Percentiles rank a stretch among this genome's conserved stretches.
These are phyloP conservation scores for Aspergillus ochraceoroseus DNA, from an alignment of 2,329 filamentous ascomycete species.

Conservation along the genomic window DNA sequence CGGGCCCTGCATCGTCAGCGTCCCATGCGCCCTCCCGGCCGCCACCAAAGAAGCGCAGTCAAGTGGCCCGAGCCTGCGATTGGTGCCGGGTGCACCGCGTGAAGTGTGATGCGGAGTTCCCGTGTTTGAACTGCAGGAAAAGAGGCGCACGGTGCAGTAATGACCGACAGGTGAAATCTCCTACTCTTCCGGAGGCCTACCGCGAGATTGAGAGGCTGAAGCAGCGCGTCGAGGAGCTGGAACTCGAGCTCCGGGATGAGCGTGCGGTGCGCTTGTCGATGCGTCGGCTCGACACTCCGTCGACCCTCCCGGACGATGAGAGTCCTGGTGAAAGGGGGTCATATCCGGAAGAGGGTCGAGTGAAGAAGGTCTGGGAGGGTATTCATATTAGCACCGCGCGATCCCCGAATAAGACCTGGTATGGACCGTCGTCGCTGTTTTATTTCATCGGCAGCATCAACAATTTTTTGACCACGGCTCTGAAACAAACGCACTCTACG, in stretches of 20 bases:
- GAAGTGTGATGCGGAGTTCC: slow-evolving; percentile 26
- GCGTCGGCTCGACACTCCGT: neutral
- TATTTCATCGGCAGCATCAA: slow-evolving; percentile 46
- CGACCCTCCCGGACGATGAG: slow-evolving; percentile 7
- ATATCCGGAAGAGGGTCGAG: slow-evolving; percentile 10
- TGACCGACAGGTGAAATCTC: slow-evolving; percentile 1
- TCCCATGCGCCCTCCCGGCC: too few species aligned
- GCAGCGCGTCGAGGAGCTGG: slow-evolving; percentile 31
- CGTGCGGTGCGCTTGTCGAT: neutral
- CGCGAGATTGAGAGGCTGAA: slow-evolving; percentile 31
- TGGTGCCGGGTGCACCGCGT: slow-evolving; percentile 28
- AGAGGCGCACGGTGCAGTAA: slow-evolving; percentile 22
- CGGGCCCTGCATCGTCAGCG: too few species aligned
- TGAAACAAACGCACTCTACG: slow-evolving; percentile 4
- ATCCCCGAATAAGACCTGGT: slow-evolving; percentile 33
- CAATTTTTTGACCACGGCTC: slow-evolving; percentile 30
- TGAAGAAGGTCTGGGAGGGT: slow-evolving; percentile 36
- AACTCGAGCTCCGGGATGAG: slow-evolving; percentile 31
- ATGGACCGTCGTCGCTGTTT: slow-evolving; percentile 44
- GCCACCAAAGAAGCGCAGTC: slow-evolving; percentile 15
- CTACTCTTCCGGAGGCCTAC: slow-evolving; percentile 11
- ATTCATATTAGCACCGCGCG: slow-evolving; percentile 38
- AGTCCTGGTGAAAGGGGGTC: slow-evolving; percentile 8
- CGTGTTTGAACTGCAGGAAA: slow-evolving; percentile 27
- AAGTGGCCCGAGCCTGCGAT: slow-evolving; percentile 27